These are phyloP conservation scores for Schoenoplectus tabernaemontani DNA, from an alignment of 202 grass and related monocot genomes.

Conservation along the genomic window DNA sequence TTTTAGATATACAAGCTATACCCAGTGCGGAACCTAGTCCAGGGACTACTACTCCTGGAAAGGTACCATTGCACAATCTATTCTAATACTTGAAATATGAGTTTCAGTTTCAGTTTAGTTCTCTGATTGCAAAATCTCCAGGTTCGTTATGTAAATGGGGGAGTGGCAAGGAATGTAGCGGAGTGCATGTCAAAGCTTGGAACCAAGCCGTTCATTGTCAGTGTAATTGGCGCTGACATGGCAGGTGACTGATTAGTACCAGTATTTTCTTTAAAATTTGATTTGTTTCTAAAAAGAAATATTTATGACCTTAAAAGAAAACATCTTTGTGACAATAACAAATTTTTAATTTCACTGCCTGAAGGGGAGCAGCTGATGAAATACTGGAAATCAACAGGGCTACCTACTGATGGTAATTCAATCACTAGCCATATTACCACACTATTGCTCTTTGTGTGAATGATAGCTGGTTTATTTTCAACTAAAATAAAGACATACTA, in stretches of 20 bases:
- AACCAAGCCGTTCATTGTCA: conserved; percentile 70
- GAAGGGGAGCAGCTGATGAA: conserved; percentile 71
- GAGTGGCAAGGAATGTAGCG: conserved; percentile 92
- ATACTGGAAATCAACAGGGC: conserved; percentile 61
- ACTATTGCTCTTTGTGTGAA: neutral
- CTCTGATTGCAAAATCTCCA: conserved; percentile 4
- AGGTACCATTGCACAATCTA: conserved; percentile 31
- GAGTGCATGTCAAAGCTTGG: conserved; percentile 95
- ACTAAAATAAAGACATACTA: neutral
- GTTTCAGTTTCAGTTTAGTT: neutral
- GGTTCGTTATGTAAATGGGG: conserved; percentile 71
- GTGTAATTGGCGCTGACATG: conserved; percentile 75
- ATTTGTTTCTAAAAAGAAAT: conserved; percentile 3
- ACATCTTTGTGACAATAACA: conserved; percentile 4
- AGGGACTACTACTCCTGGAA: conserved; percentile 69
- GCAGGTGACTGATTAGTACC: conserved; percentile 43
- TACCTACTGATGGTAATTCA: conserved; percentile 61
- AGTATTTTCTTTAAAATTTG: conserved; percentile 17
- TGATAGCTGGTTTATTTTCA: neutral
- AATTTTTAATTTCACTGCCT: conserved; percentile 14
- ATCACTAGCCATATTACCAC: neutral
- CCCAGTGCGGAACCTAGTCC: conserved; percentile 45
- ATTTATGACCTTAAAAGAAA: too few species aligned
- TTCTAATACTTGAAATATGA: neutral
- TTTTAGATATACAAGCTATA: conserved; percentile 75